Evolutionary conservation across 108 stramenopile genomes (phyloP), one percentile per base, ranked within the genome.

Genomic region (Cyclotella sp.): DNA sequence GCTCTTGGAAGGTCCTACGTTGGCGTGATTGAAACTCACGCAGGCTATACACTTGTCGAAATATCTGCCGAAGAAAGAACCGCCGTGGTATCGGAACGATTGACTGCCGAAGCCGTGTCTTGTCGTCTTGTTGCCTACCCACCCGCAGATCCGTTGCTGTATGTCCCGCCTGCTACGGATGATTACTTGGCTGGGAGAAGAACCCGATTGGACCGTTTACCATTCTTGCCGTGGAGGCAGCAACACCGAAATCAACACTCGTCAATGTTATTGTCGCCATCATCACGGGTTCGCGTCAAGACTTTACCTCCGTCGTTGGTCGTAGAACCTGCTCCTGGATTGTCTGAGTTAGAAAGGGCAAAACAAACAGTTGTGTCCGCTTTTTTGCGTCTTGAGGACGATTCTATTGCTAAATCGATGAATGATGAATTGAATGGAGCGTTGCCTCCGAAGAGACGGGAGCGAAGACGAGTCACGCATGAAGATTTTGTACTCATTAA

Each of bases 71-170:
- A 95, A 67, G 94, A 95, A 42, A 68, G 87, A 70, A 85, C 85
- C 2, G 92, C 87, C 27, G 70, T 84, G 42, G 89, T 91, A 63
- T 90, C 90, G 0, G 94, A 95, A 70, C 81, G 91, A 40, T 66
- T 91, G 58, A 95, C 94, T 6, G 77, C 85, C 10, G 91, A 95
- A 74, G 92, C 94, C 10, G 94, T 95, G 29, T 86, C 90, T 34
- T 95, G 94, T 85, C 85, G 90, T 8, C 68, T 95, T 52, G 81
- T 88, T 21, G 91, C 90, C 6, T 89, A 91, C 54, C 91, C 94
- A 15, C 91, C 94, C 9, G 89, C 90, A 3, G 90, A 90, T 60
- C 91, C 94, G 9, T 40, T 95, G 55, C 71, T 90, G 24, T 91
- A 90, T 73, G 79, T 91, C 7, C 93, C 88, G 0, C 79, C 89